Conservation (phyloP, 2,329 filamentous ascomycete species). For the Teratosphaeria gauchensis region DNA sequence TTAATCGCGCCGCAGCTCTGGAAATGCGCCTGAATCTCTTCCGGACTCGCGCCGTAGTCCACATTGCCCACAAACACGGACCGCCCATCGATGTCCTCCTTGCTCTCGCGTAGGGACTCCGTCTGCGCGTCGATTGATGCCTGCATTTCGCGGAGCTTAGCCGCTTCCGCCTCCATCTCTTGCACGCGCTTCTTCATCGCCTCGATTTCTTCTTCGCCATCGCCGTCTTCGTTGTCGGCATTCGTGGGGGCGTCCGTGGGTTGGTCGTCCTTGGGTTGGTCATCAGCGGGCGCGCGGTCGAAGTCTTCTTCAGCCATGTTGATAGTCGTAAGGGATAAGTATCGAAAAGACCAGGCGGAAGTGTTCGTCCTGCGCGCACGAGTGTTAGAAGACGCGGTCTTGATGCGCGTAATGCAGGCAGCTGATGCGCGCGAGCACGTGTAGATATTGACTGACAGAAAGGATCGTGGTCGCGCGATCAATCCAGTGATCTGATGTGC, state of each 20-base stretch:
- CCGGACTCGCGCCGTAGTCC: conserved; percentile 91
- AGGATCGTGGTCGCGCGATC: neutral
- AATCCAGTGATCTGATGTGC: neutral
- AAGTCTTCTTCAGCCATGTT: conserved; percentile 18
- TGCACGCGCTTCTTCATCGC: conserved; percentile 46
- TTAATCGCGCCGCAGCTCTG: conserved; percentile 97
- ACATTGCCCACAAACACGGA: conserved; percentile 99
- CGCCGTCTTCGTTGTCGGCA: conserved; percentile 19
- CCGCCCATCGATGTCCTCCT: conserved; percentile 87
- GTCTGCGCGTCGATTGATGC: conserved; percentile 68
- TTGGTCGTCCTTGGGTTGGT: conserved; percentile 9
- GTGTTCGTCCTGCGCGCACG: neutral
- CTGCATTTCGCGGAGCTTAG: conserved; percentile 47
- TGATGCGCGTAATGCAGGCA: neutral
- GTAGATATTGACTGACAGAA: neutral
- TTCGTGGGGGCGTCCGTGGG: conserved; percentile 13
- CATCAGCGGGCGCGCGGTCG: conserved; percentile 8
- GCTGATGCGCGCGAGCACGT: neutral
- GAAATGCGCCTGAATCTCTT: conserved; percentile 98
- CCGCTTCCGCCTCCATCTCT: conserved; percentile 50
- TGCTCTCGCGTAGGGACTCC: conserved; percentile 77
- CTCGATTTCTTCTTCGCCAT: conserved; percentile 34
- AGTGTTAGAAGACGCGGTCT: neutral
- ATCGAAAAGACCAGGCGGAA: neutral
- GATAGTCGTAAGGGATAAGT: neutral